A percentile compares a stretch with the other conserved stretches of the same genome.
phyloP scores from a whole-genome alignment of 1,139 yeast species.

The Nakaseomyces sp. region DNA sequence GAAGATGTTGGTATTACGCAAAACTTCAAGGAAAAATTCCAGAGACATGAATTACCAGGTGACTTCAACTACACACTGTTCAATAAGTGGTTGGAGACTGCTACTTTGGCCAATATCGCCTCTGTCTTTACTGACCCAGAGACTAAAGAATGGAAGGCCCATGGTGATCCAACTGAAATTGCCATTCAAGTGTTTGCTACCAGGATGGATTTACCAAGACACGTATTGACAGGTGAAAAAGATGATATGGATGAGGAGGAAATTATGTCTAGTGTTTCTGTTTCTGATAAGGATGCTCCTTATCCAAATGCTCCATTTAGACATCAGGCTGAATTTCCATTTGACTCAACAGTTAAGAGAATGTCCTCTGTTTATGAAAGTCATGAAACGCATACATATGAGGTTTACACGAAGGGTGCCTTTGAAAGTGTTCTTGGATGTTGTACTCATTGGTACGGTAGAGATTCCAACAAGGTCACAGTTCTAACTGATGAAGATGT shows the following conservation, averaged over 20 bases:
- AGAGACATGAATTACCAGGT: constrained; percentile 36
- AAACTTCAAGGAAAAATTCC: constrained; percentile 39
- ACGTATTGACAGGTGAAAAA: constrained; percentile 64
- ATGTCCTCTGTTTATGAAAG: constrained; percentile 62
- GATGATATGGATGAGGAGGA: constrained; percentile 32
- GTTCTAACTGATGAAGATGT: constrained; percentile 45
- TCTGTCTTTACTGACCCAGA: constrained; percentile 59
- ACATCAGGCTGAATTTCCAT: constrained; percentile 66
- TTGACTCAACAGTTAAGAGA: constrained; percentile 76
- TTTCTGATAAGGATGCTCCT: constrained; percentile 4
- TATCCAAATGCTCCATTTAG: constrained; percentile 11
- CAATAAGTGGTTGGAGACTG: constrained; percentile 53
- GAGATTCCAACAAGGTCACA: constrained; percentile 41
- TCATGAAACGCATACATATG: constrained; percentile 49
- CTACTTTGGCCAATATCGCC: constrained; percentile 79
- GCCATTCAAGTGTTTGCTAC: constrained; percentile 60
- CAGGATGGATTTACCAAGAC: constrained; percentile 47
- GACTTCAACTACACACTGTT: constrained; percentile 36
- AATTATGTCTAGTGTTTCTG: background rate
- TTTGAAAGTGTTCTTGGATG: constrained; percentile 60
- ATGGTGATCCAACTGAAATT: constrained; percentile 93
- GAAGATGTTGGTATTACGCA: constrained; percentile 36
- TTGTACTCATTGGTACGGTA: constrained; percentile 55
- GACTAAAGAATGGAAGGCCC: constrained; percentile 39
- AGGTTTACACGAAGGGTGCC: constrained; percentile 82